phyloP scores from a whole-genome alignment of 2,329 filamentous ascomycete genomes.

The Alternaria ethzedia region DNA sequence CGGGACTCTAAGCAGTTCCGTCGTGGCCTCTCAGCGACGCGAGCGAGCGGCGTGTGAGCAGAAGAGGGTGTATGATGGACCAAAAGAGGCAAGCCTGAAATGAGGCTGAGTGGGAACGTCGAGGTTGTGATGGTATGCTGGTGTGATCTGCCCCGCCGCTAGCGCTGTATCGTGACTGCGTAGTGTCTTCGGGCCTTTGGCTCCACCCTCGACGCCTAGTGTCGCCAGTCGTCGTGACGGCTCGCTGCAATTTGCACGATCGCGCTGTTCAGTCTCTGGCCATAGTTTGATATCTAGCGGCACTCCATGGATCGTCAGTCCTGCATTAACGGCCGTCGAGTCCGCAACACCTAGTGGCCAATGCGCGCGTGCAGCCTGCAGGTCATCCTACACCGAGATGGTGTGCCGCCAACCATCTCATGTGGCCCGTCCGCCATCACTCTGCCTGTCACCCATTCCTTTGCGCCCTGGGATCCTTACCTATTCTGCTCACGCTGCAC shows the following conservation, averaged over 20 bases:
- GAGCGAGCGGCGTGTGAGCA: slow-evolving; percentile 32
- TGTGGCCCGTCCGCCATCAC: slow-evolving; percentile 36
- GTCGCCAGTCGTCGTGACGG: slow-evolving; percentile 4
- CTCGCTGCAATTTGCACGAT: slow-evolving; percentile 23
- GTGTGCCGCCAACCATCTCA: slow-evolving; percentile 30
- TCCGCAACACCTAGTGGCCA: slow-evolving; percentile 35
- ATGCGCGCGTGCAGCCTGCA: slow-evolving; percentile 35
- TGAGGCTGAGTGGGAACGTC: slow-evolving; percentile 32
- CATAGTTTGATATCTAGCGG: slow-evolving; percentile 18
- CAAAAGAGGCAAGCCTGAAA: slow-evolving; percentile 23
- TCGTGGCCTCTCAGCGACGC: slow-evolving; percentile 27
- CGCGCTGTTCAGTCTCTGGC: slow-evolving; percentile 19
- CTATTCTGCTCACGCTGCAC: slow-evolving; percentile 38
- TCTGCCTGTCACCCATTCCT: slow-evolving; percentile 40
- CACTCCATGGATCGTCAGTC: slow-evolving; percentile 37
- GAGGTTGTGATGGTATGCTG: slow-evolving; percentile 21
- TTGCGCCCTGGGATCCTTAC: slow-evolving; percentile 38
- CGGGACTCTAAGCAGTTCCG: slow-evolving; percentile 22
- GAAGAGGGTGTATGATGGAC: slow-evolving; percentile 24
- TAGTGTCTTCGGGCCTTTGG: slow-evolving; percentile 17
- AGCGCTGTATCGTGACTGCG: slow-evolving; percentile 11
- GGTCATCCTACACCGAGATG: slow-evolving; percentile 34
- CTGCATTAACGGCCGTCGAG: slow-evolving; percentile 40
- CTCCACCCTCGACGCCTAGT: neutral
- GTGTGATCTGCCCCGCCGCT: slow-evolving; percentile 29